Base-by-base conservation (phyloP, 1,284 basidiomycete genomes). In the Kalmanozyma brasiliensis region DNA sequence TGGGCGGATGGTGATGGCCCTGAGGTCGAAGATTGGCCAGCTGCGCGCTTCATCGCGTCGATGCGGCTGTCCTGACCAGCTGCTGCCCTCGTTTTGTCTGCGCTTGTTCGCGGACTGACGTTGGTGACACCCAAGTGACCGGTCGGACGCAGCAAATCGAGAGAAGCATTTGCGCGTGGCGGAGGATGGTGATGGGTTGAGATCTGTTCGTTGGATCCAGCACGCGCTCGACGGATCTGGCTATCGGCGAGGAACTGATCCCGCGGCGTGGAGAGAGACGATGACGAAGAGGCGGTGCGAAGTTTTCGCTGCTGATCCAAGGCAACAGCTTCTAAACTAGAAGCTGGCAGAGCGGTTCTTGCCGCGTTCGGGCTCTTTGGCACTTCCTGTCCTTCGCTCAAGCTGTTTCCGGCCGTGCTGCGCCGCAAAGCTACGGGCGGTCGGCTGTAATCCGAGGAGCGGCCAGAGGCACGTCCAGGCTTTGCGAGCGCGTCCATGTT, bases 131-230 rank as follows among this genome's bases (percentile, higher is more conserved):
- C 47, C 17, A 49, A 51, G 20, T 30, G 13, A 20, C 41, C 42
- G 1, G 38, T 41, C 3, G 62, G 62, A 9, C 62, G 62, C 17
- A 66, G 63, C 17, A 66, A 34, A 24, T 67, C 64, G 8, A 67
- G 49, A 5, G 64, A 67, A 1, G 49, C 58, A 26, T 61, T 61
- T 20, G 44, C 52, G 2, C 56, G 40, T 3, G 26, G 19, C 13
- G 52, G 43, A 3, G 45, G 3, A 4, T 48, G 52, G 13, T 35
- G 33, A 7, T 10, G 10, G 32, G n/a, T 36, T 2, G 40, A 17
- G 14, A 42, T 26, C 19, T 65, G 67, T 8, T 70, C 62, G 24
- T 64, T 70, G 10, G 67, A 65, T 13, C 61, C 58, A 9, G 67
- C 58, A n/a, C 56, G 56, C 14, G 30, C 44, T 42, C 56, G 46